Conservation (phyloP, 306 rosid species). For the Vicia villosa region DNA sequence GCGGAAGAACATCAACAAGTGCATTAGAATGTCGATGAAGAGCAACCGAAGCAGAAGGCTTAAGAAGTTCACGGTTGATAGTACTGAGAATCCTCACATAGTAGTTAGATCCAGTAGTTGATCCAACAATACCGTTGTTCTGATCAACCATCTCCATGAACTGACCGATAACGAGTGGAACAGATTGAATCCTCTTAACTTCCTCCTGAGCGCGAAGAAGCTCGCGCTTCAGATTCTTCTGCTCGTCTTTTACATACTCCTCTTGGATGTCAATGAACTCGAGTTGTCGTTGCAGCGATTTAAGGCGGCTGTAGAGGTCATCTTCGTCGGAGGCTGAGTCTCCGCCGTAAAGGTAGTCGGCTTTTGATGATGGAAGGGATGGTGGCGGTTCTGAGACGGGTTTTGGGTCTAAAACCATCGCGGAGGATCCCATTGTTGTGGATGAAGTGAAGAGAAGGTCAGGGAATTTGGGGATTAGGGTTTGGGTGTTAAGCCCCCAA, state of each 20-base stretch:
- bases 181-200: slow-evolving; percentile 96
- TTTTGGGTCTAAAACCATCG: slow-evolving; percentile 75
- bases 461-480: slow-evolving; percentile 34
- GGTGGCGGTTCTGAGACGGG: slow-evolving; percentile 71
- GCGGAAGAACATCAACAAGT: slow-evolving; percentile 94
- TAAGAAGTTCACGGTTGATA: slow-evolving; percentile 86
- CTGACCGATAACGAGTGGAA: slow-evolving; percentile 95
- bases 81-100: slow-evolving; percentile 93
- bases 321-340: slow-evolving; percentile 64
- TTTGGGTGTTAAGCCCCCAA: too few species aligned
- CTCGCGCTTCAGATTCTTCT: slow-evolving; percentile 96
- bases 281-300: slow-evolving; percentile 75
- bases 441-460: neutral
- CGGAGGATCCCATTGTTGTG: slow-evolving; percentile 67
- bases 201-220: slow-evolving; percentile 94
- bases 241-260: slow-evolving; percentile 92
- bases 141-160: slow-evolving; percentile 98
- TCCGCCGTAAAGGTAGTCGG: slow-evolving; percentile 48
- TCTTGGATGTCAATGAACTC: slow-evolving; percentile 95
- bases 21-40: slow-evolving; percentile 98
- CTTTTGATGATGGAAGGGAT: slow-evolving; percentile 52
- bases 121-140: slow-evolving; percentile 94
- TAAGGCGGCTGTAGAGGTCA: slow-evolving; percentile 83
- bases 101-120: slow-evolving; percentile 98
- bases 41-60: slow-evolving; percentile 95